phyloP scores from a whole-genome alignment of 1,284 basidiomycete species.

The Stereum hirsutum region DNA sequence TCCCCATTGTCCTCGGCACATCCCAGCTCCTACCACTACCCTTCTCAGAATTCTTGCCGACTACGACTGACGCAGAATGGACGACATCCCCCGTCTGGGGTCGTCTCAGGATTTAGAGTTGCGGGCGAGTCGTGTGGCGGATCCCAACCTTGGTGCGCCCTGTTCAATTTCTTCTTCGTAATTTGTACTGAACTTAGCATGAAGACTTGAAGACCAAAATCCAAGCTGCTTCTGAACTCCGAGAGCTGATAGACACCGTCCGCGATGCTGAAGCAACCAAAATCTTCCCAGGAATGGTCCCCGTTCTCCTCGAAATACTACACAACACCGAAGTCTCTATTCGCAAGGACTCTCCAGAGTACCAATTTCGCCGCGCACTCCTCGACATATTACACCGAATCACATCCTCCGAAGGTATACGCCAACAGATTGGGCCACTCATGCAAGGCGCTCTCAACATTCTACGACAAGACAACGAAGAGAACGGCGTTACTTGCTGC shows the following conservation, averaged over 20 bases:
- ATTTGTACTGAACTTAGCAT: slow-evolving; percentile 1
- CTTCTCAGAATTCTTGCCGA: not conserved
- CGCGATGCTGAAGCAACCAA: slow-evolving; percentile 76
- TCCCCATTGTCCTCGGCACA: no score
- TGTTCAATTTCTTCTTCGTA: slow-evolving; percentile 2
- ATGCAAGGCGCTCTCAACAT: slow-evolving; percentile 76
- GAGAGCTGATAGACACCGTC: slow-evolving; percentile 81
- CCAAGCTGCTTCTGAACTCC: slow-evolving; percentile 68
- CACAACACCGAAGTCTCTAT: slow-evolving; percentile 72
- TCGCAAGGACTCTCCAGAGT: slow-evolving; percentile 75
- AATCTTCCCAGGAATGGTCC: slow-evolving; percentile 66
- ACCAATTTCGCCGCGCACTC: slow-evolving; percentile 78
- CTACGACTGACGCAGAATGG: slow-evolving; percentile 21
- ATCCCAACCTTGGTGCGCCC: slow-evolving; percentile 55
- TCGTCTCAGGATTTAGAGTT: slow-evolving; percentile 57
- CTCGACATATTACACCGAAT: slow-evolving; percentile 87
- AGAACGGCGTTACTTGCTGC: slow-evolving; percentile 87
- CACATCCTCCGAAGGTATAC: slow-evolving; percentile 74
- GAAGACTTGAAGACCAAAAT: slow-evolving; percentile 66
- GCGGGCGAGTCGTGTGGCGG: slow-evolving; percentile 61
- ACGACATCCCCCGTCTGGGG: slow-evolving; percentile 31
- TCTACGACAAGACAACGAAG: slow-evolving; percentile 91
- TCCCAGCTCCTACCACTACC: no score
- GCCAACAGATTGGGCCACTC: slow-evolving; percentile 62
- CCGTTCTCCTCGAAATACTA: slow-evolving; percentile 74